Base-by-base conservation (phyloP, 768 basidiomycete species). In the Rubroboletus pulcherrimus region DNA sequence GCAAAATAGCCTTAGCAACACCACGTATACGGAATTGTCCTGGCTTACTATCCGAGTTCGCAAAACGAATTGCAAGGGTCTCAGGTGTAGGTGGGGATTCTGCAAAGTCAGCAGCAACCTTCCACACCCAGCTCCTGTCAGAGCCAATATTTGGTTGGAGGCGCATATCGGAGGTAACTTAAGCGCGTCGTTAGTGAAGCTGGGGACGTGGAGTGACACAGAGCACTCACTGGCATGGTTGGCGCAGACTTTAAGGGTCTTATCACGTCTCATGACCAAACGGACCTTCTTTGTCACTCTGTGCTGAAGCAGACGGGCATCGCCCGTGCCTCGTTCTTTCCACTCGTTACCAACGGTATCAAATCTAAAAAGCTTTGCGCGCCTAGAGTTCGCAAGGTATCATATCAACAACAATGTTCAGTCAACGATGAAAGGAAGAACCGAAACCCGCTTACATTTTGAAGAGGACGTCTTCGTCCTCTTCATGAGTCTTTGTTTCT, bases 71-170 rank as follows among this genome's bases (percentile, higher is more conserved):
- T 49, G 97, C 97, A 58, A 99, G 86, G 26, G 97, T 99, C 77
- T 98, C 97, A 21, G 94, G 72, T 43, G 92, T 89, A 24, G 96
- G 84, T 44, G 91, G 93, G 51, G 81, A 78, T 71, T 99, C 97
- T 51, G 96, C 85, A 70, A 91, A 95, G 73, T 99, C 97, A 29
- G 96, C 96, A 50, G 85, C 82, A 50, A 96, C 94, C 73, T 97
- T 96, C 89, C 91, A 98, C 34, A 99, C 95, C 97, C 97, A 98
- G 66, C 93, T 96, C 74, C 97, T 84, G 78, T 99, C 97, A 49
- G 95, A 98, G 49, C 95, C 96, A 66, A 98, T 92, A 75, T 98
- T 98, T 67, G 95, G 92, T 70, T 96, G 93, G 62, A 99, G 86
- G 64, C 77, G 84, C 93, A 98, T 98, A 61, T 97, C 94, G 40